Base-by-base conservation (phyloP, 2,329 filamentous ascomycete species). In the Anthostomella pinea region DNA sequence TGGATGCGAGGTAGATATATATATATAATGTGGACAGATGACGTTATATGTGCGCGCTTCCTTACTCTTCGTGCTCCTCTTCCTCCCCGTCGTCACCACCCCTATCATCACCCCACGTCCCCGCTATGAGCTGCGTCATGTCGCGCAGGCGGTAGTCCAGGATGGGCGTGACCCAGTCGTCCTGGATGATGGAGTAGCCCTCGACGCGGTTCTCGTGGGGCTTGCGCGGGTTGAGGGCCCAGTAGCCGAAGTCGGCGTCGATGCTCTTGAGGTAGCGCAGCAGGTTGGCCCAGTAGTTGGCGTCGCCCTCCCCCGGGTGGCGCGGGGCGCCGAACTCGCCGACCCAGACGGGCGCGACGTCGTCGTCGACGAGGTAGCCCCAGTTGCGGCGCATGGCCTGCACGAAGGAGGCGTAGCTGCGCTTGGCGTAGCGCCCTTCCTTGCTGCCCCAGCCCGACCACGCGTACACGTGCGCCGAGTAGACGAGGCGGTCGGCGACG, bases 381-480 rank as follows among this genome's bases (percentile, higher is more conserved):
- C 82, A 85, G 58, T 83, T 83, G 43, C 68, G 58, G 17, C 72
- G 67, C 81, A 85, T 84, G 33, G 79, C 68, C 35, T 67, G 58
- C 17, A 70, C 73, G 52, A 85, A 85, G n/a, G 76, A 79, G 8
- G 67, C 63, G 56, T 84, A 85, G 19, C 64, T 64, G 5, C 81
- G 73, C 57, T 75, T 73, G 7, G 74, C 67, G 56, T 80, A 85
- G 4, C 78, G 72, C 3, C 78, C 77, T 19, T 69, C 73, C 43
- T 68, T 56, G 48, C 72, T 77, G 23, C 80, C 79, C 82, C 81
- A 85, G 37, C 82, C 81, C 11, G 79, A 83, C 81, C 81, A 85
- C 20, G 70, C 67, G 56, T 85, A 85, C 15, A 84, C 79, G 57
- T 85, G 81, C 2, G 78, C 73, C 41, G 79, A 81, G 63, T 85